phyloP scores from a whole-genome alignment of 1,284 basidiomycete species.

The Leccinum pallidistipes region DNA sequence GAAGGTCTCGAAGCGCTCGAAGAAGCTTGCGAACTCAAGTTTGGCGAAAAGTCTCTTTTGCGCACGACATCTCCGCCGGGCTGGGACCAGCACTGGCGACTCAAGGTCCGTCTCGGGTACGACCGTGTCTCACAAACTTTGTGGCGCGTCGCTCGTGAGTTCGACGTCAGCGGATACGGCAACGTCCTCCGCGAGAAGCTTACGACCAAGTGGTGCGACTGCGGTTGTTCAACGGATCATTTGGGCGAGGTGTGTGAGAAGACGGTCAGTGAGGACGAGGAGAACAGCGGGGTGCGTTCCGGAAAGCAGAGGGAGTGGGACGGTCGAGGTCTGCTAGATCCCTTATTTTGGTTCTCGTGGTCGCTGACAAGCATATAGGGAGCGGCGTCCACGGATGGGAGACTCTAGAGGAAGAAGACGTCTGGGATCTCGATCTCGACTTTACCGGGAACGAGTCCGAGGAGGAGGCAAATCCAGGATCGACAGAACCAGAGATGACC shows the following conservation, averaged over 20 bases:
- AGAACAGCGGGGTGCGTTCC: conserved; percentile 49
- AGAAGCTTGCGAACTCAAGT: conserved; percentile 57
- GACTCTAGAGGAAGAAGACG: conserved; percentile 68
- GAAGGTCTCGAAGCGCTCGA: conserved; percentile 59
- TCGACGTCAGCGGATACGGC: conserved; percentile 69
- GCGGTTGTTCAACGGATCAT: conserved; percentile 73
- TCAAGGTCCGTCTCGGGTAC: conserved; percentile 59
- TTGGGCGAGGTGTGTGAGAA: conserved; percentile 70
- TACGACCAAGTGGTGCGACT: conserved; percentile 71
- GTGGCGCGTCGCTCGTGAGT: conserved; percentile 66
- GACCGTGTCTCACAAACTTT: conserved; percentile 58
- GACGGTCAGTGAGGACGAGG: conserved; percentile 66
- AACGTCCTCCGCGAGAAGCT: conserved; percentile 66
- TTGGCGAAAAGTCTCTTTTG: conserved; percentile 36
- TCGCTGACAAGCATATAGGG: conserved; percentile 29
- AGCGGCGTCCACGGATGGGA: conserved; percentile 67
- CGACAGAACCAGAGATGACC: too few relatives aligned
- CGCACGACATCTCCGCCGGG: conserved; percentile 37
- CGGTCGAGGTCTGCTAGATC: conserved; percentile 47
- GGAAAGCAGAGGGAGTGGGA: conserved; percentile 74
- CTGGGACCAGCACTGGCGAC: conserved; percentile 55
- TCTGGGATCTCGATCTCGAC: conserved; percentile 68
- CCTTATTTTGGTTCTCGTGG: not conserved
- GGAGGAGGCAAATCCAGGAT: too few relatives aligned
- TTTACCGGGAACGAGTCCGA: conserved; percentile 31